These are phyloP conservation scores for Ascosphaera pollenicola DNA, from an alignment of 2,329 filamentous ascomycete species.

Conservation along the genomic window DNA sequence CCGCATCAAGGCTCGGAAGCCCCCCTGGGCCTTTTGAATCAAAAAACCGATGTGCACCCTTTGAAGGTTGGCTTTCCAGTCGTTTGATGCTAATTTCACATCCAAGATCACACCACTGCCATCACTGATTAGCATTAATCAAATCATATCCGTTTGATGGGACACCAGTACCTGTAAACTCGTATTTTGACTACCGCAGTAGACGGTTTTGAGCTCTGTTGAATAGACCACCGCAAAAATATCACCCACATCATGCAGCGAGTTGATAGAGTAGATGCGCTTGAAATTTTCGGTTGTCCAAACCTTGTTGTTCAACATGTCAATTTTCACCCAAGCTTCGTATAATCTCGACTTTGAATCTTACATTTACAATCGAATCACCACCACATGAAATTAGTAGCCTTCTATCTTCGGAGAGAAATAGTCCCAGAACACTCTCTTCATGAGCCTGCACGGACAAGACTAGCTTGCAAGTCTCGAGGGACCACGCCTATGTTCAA, in stretches of 20 bases:
- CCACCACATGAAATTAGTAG: constrained; percentile 83
- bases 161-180: constrained; percentile 43
- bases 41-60: constrained; percentile 72
- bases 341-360: constrained; percentile 6
- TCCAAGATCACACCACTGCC: constrained; percentile 54
- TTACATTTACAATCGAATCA: constrained; percentile 73
- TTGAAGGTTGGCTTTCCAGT: constrained; percentile 47
- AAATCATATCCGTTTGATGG: not conserved
- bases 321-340: not conserved
- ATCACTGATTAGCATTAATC: constrained; percentile 7
- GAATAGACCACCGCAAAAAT: constrained; percentile 92
- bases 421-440: constrained; percentile 71
- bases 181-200: constrained; percentile 83
- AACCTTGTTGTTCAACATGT: constrained; percentile 23
- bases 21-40: constrained; percentile 77
- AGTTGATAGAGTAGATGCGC: constrained; percentile 74
- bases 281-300: constrained; percentile 63
- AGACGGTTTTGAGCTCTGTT: constrained; percentile 53
- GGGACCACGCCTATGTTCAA: constrained; percentile 44
- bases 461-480: constrained; percentile 67
- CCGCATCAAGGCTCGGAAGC: constrained; percentile 44
- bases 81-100: constrained; percentile 37
- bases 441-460: constrained; percentile 69
- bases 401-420: constrained; percentile 49
- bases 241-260: constrained; percentile 82